Conservation (phyloP, 2,329 filamentous ascomycete species). For the Acephala macrosclerotiorum region DNA sequence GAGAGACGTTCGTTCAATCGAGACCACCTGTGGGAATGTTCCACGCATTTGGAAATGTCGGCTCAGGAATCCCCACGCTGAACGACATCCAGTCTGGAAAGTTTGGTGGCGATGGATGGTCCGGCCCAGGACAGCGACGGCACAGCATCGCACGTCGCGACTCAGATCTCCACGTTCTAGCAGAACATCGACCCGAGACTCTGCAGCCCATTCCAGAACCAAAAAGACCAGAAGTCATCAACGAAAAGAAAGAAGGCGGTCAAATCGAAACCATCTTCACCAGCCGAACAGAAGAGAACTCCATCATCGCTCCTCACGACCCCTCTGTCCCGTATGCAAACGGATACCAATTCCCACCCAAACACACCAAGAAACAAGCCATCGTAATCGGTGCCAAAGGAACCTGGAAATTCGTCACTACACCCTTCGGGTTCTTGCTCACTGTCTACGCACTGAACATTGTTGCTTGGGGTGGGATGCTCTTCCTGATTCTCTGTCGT, state of each 20-base stretch:
- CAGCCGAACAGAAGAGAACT: constrained; percentile 13
- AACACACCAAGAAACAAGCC: constrained; percentile 63
- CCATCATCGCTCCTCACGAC: constrained; percentile 28
- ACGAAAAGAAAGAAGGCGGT: constrained; percentile 25
- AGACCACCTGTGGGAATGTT: constrained; percentile 36
- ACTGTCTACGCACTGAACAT: constrained; percentile 82
- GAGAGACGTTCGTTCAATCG: constrained; percentile 29
- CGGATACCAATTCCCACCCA: constrained; percentile 42
- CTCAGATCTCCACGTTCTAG: constrained; percentile 25
- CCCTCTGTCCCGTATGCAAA: constrained; percentile 32
- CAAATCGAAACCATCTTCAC: constrained; percentile 21
- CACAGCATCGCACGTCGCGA: constrained; percentile 33
- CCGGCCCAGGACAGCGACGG: constrained; percentile 32
- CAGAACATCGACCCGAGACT: constrained; percentile 22
- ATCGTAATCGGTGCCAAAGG: constrained; percentile 61
- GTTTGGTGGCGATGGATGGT: constrained; percentile 32
- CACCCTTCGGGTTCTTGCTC: constrained; percentile 76
- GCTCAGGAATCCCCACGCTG: constrained; percentile 32
- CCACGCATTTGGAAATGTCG: constrained; percentile 33
- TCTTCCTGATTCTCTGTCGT: constrained; percentile 82
- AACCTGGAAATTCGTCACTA: constrained; percentile 76
- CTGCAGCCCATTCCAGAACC: constrained; percentile 21
- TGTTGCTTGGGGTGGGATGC: constrained; percentile 88
- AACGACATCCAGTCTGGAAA: constrained; percentile 35
- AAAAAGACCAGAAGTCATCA: constrained; percentile 8